Percentiles rank a stretch among this genome's conserved stretches.
Conservation (phyloP, 352 stramenopile genomes). For the Globisporangium solare region DNA sequence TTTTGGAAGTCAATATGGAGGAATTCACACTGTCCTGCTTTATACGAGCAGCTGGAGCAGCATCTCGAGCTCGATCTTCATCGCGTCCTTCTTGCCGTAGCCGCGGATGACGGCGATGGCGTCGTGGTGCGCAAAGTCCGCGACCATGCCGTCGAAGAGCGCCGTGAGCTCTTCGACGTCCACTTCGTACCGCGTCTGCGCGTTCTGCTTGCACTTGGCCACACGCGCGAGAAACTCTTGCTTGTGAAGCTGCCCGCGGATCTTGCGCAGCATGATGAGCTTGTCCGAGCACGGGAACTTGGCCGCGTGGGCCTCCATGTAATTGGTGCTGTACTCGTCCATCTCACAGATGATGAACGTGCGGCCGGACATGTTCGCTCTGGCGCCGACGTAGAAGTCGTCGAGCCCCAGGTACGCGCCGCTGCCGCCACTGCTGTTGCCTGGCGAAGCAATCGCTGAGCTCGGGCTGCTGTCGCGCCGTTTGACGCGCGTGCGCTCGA, state of each 20-base stretch:
- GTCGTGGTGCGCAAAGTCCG: conserved; percentile 53
- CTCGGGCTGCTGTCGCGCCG: conserved; percentile 24
- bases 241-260: conserved; percentile 40
- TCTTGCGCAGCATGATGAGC: conserved; percentile 52
- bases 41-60: conserved; percentile 47
- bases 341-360: conserved; percentile 77
- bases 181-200: conserved; percentile 26
- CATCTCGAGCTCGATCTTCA: conserved; percentile 50
- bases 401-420: conserved; percentile 42
- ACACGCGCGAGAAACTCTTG: conserved; percentile 19
- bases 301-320: conserved; percentile 61
- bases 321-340: conserved; percentile 82
- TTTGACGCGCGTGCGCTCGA: conserved; percentile 70
- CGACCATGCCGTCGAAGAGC: conserved; percentile 39
- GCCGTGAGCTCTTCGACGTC: conserved; percentile 44
- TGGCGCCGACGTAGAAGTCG: conserved; percentile 75
- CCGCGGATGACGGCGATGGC: conserved; percentile 62
- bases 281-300: conserved; percentile 71
- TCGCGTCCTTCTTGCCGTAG: conserved; percentile 56
- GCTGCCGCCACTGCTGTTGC: conserved; percentile 22
- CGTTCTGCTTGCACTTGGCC: conserved; percentile 22
- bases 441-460: background rate
- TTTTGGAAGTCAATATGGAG: too few species aligned
- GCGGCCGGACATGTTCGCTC: conserved; percentile 57
- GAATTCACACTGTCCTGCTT: background rate